These are phyloP conservation scores for Neurospora sp. DNA, from an alignment of 495 filamentous ascomycete species.

Conservation along the genomic window DNA sequence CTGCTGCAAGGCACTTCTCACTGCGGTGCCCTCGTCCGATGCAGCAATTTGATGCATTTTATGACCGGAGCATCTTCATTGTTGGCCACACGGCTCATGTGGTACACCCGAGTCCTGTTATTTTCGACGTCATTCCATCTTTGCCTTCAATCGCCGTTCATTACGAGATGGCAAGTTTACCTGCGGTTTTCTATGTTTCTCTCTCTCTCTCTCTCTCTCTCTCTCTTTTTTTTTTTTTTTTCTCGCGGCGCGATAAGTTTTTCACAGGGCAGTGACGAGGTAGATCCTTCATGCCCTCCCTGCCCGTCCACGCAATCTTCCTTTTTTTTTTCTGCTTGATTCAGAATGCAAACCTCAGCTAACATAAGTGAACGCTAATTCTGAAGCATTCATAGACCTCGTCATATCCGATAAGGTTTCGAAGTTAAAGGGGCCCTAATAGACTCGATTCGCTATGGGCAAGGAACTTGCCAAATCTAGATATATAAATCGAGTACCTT, in stretches of 20 bases:
- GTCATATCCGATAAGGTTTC: not conserved
- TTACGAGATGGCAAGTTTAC: no score
- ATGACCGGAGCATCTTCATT: not conserved
- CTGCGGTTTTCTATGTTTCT: no score
- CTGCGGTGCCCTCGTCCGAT: not conserved
- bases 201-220: no score
- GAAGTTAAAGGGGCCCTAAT: not conserved
- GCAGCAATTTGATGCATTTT: not conserved
- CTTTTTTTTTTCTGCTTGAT: no score
- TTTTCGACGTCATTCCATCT: no score
- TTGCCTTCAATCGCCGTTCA: no score
- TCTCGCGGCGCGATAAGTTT: not conserved
- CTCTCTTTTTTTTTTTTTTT: not conserved
- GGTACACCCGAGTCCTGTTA: not conserved
- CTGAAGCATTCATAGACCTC: not conserved
- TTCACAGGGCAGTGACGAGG: not conserved
- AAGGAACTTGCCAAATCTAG: not conserved
- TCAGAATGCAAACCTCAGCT: no score
- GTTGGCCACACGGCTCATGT: not conserved
- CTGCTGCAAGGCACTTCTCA: not conserved
- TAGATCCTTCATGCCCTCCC: not conserved
- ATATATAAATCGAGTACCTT: not conserved
- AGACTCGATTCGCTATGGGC: not conserved
- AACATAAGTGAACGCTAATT: not conserved
- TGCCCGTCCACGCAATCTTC: no score